Percentiles rank a stretch among this genome's conserved stretches.
phyloP scores from a whole-genome alignment of 73 alveolate species.

The Stentor roeselii region DNA sequence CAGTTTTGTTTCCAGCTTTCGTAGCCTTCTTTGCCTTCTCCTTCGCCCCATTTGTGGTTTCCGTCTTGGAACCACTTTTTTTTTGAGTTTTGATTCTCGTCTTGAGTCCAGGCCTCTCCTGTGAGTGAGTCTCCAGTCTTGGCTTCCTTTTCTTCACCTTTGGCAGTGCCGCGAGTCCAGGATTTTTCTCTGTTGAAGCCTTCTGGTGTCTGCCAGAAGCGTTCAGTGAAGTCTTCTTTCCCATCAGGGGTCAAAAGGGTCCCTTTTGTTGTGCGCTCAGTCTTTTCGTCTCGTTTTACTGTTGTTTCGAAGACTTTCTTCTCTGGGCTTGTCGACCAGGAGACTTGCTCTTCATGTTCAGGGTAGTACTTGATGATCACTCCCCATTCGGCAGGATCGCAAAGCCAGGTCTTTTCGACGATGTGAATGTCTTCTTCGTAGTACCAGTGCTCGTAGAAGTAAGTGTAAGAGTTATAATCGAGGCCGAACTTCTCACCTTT shows the following conservation, averaged over 20 bases:
- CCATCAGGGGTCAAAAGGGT: background rate
- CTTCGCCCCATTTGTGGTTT: background rate
- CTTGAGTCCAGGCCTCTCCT: slow-evolving; percentile 15
- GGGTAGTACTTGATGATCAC: background rate
- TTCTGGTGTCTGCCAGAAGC: background rate
- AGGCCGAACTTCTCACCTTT: slow-evolving; percentile 19
- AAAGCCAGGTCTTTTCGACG: slow-evolving; percentile 1
- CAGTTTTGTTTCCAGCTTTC: slow-evolving; percentile 6
- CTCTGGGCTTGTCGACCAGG: background rate
- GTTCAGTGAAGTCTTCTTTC: slow-evolving; percentile 6
- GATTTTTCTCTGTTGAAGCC: background rate
- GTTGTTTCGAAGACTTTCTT: background rate
- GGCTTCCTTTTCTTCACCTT: slow-evolving; percentile 19
- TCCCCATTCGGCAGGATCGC: slow-evolving; percentile 18
- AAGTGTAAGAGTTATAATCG: slow-evolving; percentile 1
- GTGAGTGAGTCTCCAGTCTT: background rate
- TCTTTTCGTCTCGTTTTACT: background rate
- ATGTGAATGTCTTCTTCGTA: slow-evolving; percentile 3
- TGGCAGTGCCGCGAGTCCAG: slow-evolving; percentile 17
- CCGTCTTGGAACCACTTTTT: slow-evolving; percentile 1
- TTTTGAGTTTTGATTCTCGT: background rate
- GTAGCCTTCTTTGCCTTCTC: slow-evolving; percentile 10
- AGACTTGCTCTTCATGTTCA: slow-evolving; percentile 6
- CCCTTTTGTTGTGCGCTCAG: background rate
- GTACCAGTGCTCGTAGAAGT: slow-evolving; percentile 17